Base-by-base conservation (phyloP, 2,329 filamentous ascomycete genomes). In the Trichophyton rubrum region DNA sequence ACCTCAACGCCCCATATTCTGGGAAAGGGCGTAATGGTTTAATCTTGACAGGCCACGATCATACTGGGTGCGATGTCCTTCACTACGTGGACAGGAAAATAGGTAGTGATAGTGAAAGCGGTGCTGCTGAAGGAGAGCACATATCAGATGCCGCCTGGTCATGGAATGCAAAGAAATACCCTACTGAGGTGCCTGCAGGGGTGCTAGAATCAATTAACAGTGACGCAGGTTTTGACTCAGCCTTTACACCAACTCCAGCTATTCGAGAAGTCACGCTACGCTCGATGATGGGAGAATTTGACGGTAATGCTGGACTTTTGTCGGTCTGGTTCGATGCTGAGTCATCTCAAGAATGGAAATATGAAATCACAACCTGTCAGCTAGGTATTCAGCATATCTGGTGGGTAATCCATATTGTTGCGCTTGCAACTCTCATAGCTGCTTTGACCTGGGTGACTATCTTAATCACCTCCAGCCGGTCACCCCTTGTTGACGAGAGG, bases 211-310 rank as follows among this genome's bases (percentile, higher is more conserved):
- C 38, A 47, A 24, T 49, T 3, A 15, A 38, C 7, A 51, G 43
- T 11, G 24, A 17, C 33, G 3, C n/a, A 30, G 30, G 11, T 5
- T 15, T 43, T 62, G 60, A 43, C 30, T 38, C 45, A 0, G 15
- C 22, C 20, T 57, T 40, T 11, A 27, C 57, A 3, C 41, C 49
- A 17, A 38, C 49, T n/a, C 71, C 62, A 63, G 85, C 22, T 69
- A 78, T 96, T 4, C 80, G 92, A 30, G 93, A 99, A 74, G 84
- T 97, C 65, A 99, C 93, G 0, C 88, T 99, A 1, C 85, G 91
- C 62, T 96, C 90, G 73, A 97, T 99, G 90, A 99, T 99, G 93
- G 93, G 93, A 60, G 88, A 89, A 61, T 99, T 88, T 73, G 86
- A 85, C n/a, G 93, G 93, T 20, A 93, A 96, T 70, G 90, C 90